Base-by-base conservation (phyloP, 1,284 basidiomycete species). In the Mycena citricolor region DNA sequence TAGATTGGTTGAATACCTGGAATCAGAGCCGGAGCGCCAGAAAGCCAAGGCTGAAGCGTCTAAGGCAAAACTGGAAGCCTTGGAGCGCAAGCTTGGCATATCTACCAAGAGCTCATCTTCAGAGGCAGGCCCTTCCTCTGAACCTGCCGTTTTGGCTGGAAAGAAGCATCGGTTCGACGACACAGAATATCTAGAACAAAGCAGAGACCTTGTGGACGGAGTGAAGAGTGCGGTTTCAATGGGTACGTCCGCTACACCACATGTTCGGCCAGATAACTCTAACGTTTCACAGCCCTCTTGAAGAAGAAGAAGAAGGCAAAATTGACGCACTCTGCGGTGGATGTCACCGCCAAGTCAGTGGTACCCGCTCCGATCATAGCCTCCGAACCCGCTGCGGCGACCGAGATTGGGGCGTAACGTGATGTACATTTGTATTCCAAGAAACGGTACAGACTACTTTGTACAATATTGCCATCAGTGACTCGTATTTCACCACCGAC, bases 151-250 rank as follows among this genome's bases (percentile, higher is more conserved):
- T 44, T 63, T 74, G 23, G 77, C 82, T 0, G 85, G 87, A 22
- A 84, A 79, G 69, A 97, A 95, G 64, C 85, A 90, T 56, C 81
- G 91, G 30, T 83, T 98, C 43, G 93, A 98, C 38, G 95, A 99
- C 61, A 85, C 81, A 10, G 85, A 95, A 64, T 98, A 89, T 60
- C 63, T 99, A 26, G 94, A 97, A 60, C 86, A 97, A 69, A 94
- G 86, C 59, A 74, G 81, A 60, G 94, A 97, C 60, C 83, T 98
- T 33, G 91, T 94, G 8, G 94, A 97, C 53, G 86, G 80, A 55
- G 95, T 98, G 19, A 89, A 91, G 69, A 91, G 74, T 52, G 95
- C 95, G 0, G 95, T 99, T 4, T 77, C 86, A 37, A 76, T 80
- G 34, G 91, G 90, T 91, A 50, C 13, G 61, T 55, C 21, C 44